A percentile compares a stretch with the other conserved stretches of the same genome.
Evolutionary conservation across 176 grass and related monocot genomes (phyloP).

Genomic region (Ensete glaucum): DNA sequence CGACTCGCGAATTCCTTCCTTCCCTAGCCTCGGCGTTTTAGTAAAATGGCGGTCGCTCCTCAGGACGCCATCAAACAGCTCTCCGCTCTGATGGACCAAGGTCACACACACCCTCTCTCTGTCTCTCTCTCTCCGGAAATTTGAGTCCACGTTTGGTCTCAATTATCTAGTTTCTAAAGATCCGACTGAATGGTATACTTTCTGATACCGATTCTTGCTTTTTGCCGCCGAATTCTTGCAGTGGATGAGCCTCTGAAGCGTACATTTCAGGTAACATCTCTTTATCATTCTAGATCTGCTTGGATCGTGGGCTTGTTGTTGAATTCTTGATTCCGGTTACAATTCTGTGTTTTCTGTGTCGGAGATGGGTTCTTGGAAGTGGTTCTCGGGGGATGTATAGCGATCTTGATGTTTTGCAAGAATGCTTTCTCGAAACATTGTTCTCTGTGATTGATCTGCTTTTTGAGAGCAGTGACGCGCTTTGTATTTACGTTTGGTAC

Average conservation of each 20-base stretch:
- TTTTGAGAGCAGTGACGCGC: not conserved
- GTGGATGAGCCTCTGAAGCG: constrained; percentile 3
- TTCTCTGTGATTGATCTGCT: not conserved
- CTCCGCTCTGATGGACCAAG: constrained; percentile 8
- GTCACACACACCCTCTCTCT: not conserved
- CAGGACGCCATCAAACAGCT: constrained; percentile 14
- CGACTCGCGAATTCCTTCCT: not conserved
- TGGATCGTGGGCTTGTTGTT: not conserved
- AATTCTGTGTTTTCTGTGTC: too few species aligned
- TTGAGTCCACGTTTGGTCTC: too few species aligned
- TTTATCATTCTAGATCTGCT: not conserved
- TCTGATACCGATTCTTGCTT: not conserved
- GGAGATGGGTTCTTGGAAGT: not conserved
- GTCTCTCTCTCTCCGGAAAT: not conserved
- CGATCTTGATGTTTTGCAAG: not conserved
- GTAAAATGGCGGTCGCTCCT: constrained; percentile 1
- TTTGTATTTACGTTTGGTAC: not conserved
- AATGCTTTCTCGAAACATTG: not conserved
- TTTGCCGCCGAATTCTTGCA: not conserved
- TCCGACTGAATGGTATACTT: not conserved
- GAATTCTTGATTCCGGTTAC: not conserved
- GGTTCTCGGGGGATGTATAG: not conserved
- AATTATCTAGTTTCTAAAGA: not conserved
- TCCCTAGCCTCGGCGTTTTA: not conserved
- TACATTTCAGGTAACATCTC: constrained; percentile 8